phyloP scores from a whole-genome alignment of 495 filamentous ascomycete genomes.

The Glarea lozoyensis region DNA sequence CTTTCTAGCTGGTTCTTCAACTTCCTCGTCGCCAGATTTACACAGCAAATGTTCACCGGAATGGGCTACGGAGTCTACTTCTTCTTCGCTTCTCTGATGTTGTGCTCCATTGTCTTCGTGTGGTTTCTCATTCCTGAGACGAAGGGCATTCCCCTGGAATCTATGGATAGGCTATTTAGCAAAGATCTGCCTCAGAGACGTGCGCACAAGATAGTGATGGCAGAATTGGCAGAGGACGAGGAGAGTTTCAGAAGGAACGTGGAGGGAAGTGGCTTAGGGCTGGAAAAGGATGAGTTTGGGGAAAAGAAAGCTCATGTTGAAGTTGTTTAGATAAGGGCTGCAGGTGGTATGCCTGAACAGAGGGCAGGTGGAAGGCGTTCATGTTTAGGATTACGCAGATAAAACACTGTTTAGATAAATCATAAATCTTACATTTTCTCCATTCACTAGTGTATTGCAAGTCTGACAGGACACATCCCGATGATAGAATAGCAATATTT shows the following conservation, averaged over 20 bases:
- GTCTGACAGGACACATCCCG: no score
- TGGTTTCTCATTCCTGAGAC: constrained; percentile 43
- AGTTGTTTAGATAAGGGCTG: constrained; percentile 4
- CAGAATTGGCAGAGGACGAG: constrained; percentile 37
- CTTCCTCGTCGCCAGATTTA: constrained; percentile 65
- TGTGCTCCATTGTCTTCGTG: constrained; percentile 56
- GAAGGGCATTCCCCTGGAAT: constrained; percentile 40
- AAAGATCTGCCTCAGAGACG: constrained; percentile 37
- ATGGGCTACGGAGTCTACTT: constrained; percentile 72
- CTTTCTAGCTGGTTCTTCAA: constrained; percentile 75
- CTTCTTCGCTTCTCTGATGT: constrained; percentile 68
- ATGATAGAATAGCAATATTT: no score
- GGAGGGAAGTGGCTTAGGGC: constrained; percentile 9
- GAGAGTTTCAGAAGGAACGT: constrained; percentile 36
- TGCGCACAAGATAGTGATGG: constrained; percentile 43
- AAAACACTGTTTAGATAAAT: no score
- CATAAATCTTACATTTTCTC: no score
- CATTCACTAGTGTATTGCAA: no score
- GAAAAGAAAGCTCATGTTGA: constrained; percentile 9
- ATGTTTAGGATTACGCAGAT: no score
- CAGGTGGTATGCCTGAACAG: no score
- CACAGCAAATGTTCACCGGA: constrained; percentile 63
- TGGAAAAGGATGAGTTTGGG: constrained; percentile 6
- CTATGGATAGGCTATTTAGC: constrained; percentile 53
- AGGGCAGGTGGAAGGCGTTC: no score